Evolutionary conservation across 1,284 basidiomycete genomes (phyloP).

Genomic region (Pseudozyma flocculosa): DNA sequence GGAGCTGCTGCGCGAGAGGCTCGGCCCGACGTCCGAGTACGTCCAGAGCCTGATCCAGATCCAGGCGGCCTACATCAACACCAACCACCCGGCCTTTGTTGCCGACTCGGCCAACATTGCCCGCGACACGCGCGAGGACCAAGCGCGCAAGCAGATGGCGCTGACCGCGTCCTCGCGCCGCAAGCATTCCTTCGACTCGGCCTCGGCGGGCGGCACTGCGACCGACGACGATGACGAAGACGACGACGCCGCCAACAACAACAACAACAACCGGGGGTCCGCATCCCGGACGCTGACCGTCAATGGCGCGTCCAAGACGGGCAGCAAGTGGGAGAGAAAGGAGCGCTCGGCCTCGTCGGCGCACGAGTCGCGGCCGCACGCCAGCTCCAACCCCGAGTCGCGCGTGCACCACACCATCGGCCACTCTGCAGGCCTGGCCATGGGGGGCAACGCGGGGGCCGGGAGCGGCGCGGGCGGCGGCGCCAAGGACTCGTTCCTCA

Average conservation of each 20-base stretch:
- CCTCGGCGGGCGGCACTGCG: conserved; percentile 20
- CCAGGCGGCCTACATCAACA: conserved; percentile 99
- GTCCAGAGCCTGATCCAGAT: conserved; percentile 94
- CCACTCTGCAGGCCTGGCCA: conserved; percentile 16
- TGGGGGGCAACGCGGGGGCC: conserved; percentile 2
- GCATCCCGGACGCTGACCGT: conserved; percentile 9
- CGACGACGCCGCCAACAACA: no score
- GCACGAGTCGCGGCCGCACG: conserved; percentile 25
- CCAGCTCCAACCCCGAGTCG: conserved; percentile 13
- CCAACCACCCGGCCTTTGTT: conserved; percentile 92
- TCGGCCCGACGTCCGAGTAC: conserved; percentile 94
- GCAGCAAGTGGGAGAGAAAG: conserved; percentile 24
- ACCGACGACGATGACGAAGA: conserved; percentile 45
- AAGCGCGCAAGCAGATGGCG: conserved; percentile 38
- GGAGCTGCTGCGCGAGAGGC: conserved; percentile 87
- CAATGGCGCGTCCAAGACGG: conserved; percentile 28
- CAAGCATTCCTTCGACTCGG: conserved; percentile 42
- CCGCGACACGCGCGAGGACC: conserved; percentile 47
- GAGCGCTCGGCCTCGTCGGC: conserved; percentile 17
- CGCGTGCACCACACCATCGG: conserved; percentile 31
- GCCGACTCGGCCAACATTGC: conserved; percentile 57
- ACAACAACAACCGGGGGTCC: conserved; percentile 12
- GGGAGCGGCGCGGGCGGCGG: conserved; percentile 22
- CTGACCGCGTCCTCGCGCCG: conserved; percentile 55
- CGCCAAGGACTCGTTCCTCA: conserved; percentile 53